Base-by-base conservation (phyloP, 2,329 filamentous ascomycete genomes). In the Remersonia thermophila region DNA sequence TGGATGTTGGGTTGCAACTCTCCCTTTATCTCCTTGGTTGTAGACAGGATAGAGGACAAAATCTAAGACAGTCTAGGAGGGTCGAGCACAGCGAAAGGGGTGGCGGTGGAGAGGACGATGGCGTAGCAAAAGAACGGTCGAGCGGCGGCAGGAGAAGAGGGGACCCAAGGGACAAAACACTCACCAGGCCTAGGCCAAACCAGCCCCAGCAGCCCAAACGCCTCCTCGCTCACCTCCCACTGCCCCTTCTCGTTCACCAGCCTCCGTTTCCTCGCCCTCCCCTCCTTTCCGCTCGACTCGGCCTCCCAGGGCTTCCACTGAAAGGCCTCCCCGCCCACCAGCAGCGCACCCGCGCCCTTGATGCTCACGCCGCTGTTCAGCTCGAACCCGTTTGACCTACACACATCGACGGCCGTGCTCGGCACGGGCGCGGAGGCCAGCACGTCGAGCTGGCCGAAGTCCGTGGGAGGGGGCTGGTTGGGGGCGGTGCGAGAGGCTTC, bases 131-230 rank as follows among this genome's bases (percentile, higher is more conserved):
- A n/a, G n/a, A n/a, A n/a, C n/a, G n/a, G n/a, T n/a, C n/a, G n/a
- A n/a, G n/a, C n/a, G n/a, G n/a, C n/a, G n/a, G 17, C 4, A 28
- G 7, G 18, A 27, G 33, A 14, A 16, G 9, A 23, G 5, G 15
- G 12, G 18, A 17, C 14, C 23, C 13, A 16, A 36, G 7, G 26
- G 11, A 29, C 3, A 29, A 27, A 12, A 16, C n/a, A 65, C 74
- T 42, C 62, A 93, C 85, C 85, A 51, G 89, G 89, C 55, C 89
- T 79, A 40, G 89, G 89, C 81, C 83, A 93, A 17, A 93, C 63
- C 43, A 89, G 49, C 33, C 77, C 74, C 55, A 96, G 62, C 30
- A 93, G 48, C 3, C 80, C 83, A 69, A 89, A 87, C 11, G 72
- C 75, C 43, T 75, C 71, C 38, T 72, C 65, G 4, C 69, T 66